Conservation (phyloP, 2,329 filamentous ascomycete genomes). For the Chaetomiaceae sp. region DNA sequence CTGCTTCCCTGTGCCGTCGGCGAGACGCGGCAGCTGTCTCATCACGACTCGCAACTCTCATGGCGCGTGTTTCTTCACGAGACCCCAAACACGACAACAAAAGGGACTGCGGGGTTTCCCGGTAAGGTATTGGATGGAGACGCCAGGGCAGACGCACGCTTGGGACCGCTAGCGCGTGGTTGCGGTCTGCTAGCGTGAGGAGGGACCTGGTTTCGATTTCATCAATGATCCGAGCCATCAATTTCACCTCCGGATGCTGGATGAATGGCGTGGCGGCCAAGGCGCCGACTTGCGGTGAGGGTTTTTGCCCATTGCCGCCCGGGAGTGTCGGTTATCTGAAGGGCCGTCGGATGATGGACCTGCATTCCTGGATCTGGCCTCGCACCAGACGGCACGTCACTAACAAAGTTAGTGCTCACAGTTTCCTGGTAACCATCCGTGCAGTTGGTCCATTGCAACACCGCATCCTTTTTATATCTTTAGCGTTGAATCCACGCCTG, state of each 20-base stretch:
- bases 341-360: conserved; percentile 20
- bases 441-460: no score
- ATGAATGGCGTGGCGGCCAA: conserved; percentile 15
- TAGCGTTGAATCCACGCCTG: background rate
- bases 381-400: no score
- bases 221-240: conserved; percentile 10
- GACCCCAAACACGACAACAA: background rate
- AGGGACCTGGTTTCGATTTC: background rate
- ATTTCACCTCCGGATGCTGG: conserved; percentile 8
- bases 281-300: conserved; percentile 23
- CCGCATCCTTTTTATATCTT: no score
- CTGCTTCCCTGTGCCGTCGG: background rate
- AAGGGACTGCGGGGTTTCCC: background rate
- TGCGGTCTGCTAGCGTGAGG: background rate
- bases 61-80: background rate
- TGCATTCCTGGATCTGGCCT: conserved; percentile 17
- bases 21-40: background rate
- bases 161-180: background rate
- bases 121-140: background rate
- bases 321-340: conserved; percentile 19
- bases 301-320: conserved; percentile 9
- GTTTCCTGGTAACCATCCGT: no score
- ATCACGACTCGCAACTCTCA: conserved; percentile 1
- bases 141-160: background rate
- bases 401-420: no score